A percentile compares a stretch with the other conserved stretches of the same genome.
These are phyloP conservation scores for Colletotrichum musicola DNA, from an alignment of 2,329 filamentous ascomycete genomes.

Conservation along the genomic window DNA sequence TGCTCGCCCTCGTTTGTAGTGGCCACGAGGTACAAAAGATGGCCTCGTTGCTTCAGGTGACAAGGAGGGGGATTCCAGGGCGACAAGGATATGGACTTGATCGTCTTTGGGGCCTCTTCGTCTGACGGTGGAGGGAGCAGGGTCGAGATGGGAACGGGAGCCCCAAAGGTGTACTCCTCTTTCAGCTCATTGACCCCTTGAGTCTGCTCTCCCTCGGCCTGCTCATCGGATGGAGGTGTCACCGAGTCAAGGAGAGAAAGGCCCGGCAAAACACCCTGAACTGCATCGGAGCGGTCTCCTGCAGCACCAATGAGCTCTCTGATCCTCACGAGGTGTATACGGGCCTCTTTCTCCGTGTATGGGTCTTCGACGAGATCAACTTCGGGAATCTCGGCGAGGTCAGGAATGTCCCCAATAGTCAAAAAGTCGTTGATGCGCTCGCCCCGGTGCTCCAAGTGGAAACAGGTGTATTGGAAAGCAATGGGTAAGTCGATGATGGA, in stretches of 20 bases:
- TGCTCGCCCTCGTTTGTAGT: conserved; percentile 96
- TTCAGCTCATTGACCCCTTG: conserved; percentile 51
- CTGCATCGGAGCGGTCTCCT: conserved; percentile 86
- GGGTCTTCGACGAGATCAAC: conserved; percentile 90
- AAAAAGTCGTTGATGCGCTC: conserved; percentile 95
- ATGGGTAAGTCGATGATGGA: conserved; percentile 93
- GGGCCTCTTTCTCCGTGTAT: conserved; percentile 98
- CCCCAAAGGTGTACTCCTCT: conserved; percentile 82
- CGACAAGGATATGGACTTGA: conserved; percentile 90
- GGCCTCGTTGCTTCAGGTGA: conserved; percentile 89
- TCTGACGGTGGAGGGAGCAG: conserved; percentile 75
- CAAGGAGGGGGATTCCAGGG: conserved; percentile 97
- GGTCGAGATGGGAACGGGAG: conserved; percentile 74
- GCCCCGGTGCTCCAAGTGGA: conserved; percentile 93
- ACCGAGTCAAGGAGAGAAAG: conserved; percentile 89
- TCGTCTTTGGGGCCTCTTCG: conserved; percentile 83
- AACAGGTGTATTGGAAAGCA: conserved; percentile 98
- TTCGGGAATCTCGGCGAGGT: conserved; percentile 81
- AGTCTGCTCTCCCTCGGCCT: conserved; percentile 58
- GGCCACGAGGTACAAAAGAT: conserved; percentile 89
- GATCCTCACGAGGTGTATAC: conserved; percentile 92
- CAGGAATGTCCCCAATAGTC: conserved; percentile 89
- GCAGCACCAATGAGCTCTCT: conserved; percentile 94
- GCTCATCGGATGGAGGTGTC: conserved; percentile 56
- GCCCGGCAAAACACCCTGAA: conserved; percentile 88